Base-by-base conservation (phyloP, 2,329 filamentous ascomycete species). In the Ilyonectria destructans region DNA sequence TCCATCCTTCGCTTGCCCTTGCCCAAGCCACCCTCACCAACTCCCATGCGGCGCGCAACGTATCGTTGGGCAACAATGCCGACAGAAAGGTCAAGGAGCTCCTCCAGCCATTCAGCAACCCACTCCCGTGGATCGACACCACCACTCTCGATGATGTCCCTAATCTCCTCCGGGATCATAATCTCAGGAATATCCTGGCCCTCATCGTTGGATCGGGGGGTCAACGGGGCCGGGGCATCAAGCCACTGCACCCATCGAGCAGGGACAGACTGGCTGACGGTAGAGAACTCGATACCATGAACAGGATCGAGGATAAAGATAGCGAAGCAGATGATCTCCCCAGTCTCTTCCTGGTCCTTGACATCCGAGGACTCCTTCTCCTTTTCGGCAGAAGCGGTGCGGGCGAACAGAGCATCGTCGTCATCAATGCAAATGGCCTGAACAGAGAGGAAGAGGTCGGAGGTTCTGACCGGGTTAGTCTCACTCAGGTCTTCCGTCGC, bases 101-200 rank as follows among this genome's bases (percentile, higher is more conserved):
- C 96, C 83, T 98, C 96, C 54, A 99, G 88, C 96, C 96, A 99
- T 81, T 98, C 96, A 3, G 95, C 93, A 43, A 97, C 93, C 96
- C 96, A 99, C 81, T 99, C 96, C 65, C 96, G 88, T 0, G 96
- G 96, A 78, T 99, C 96, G 2, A 98, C 94, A 54, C 89, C 90
- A 9, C 90, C 90, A 51, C 83, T 83, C 76, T 90, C 89, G 46
- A 99, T 90, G 70, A 98, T 97, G 72, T 96, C 93, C 23, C 89
- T 87, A 75, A 99, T 98, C 77, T 95, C 94, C 31, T 94, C 92
- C 0, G 96, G 96, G n/a, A 84, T 79, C 10, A 79, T 80, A 45
- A 81, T 77, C 3, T 82, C 79, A 3, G 81, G 77, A 3, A 78
- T 74, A 37, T 81, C 80, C 12, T 74, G 71, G 54, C 84, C 82